Evolutionary conservation across 208 protist genomes (phyloP).

Genomic region (Leishmania braziliensis): DNA sequence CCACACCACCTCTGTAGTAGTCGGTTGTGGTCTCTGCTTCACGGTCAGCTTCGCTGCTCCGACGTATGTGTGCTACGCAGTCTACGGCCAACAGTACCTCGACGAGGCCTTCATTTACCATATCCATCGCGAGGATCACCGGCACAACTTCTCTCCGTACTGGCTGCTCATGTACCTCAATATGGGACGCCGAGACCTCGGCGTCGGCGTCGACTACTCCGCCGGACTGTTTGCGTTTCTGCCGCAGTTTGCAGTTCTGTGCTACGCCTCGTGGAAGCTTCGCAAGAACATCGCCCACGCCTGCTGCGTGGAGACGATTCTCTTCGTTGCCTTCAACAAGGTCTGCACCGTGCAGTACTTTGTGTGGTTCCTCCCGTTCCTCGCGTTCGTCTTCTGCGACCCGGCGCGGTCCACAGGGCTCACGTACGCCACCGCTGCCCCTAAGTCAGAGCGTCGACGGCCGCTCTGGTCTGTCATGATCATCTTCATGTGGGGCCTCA

Average conservation of each 20-base stretch:
- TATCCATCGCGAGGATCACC: slow-evolving; percentile 75
- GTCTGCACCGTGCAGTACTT: slow-evolving; percentile 96
- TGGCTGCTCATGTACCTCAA: slow-evolving; percentile 92
- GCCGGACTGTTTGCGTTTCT: slow-evolving; percentile 83
- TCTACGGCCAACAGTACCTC: slow-evolving; percentile 80
- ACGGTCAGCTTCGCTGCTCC: slow-evolving; percentile 48
- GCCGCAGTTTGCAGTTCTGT: slow-evolving; percentile 78
- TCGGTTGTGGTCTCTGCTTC: slow-evolving; percentile 54
- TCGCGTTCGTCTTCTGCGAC: slow-evolving; percentile 77
- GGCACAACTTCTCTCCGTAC: slow-evolving; percentile 95
- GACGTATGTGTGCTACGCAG: slow-evolving; percentile 55
- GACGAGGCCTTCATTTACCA: slow-evolving; percentile 88
- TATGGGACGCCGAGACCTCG: slow-evolving; percentile 52
- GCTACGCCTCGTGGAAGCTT: slow-evolving; percentile 72
- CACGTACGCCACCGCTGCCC: neutral
- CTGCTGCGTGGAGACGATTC: slow-evolving; percentile 80
- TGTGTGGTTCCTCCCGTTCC: slow-evolving; percentile 92
- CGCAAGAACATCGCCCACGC: slow-evolving; percentile 77
- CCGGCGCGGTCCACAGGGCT: slow-evolving; percentile 24
- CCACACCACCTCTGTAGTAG: slow-evolving; percentile 16
- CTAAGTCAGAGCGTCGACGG: slow-evolving; percentile 13
- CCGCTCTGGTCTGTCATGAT: slow-evolving; percentile 26
- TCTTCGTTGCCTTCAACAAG: slow-evolving; percentile 96
- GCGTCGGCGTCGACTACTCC: slow-evolving; percentile 50
- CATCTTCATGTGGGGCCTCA: slow-evolving; percentile 58